Evolutionary conservation across 306 rosid genomes (phyloP).

Genomic region (Malus orientalis): DNA sequence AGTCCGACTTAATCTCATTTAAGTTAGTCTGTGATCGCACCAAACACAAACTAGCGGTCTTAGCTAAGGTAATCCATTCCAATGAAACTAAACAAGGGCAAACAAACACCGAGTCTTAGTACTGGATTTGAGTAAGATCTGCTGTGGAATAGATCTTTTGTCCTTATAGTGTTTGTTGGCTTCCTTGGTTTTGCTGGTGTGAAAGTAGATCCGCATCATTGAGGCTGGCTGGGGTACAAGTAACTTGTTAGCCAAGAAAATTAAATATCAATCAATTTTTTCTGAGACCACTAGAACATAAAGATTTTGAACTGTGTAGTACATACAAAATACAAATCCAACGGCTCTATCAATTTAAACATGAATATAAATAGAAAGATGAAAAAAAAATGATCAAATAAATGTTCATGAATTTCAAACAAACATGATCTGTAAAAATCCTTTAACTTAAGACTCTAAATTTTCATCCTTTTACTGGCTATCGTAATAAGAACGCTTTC

Average conservation of each 20-base stretch:
- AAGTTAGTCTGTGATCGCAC: too few species aligned
- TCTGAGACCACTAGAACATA: neutral
- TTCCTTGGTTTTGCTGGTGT: too few species aligned
- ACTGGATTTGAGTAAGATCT: too few species aligned
- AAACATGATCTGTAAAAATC: neutral
- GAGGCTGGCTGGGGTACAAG: neutral
- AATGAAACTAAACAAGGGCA: too few species aligned
- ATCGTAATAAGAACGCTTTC: neutral
- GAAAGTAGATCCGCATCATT: too few species aligned
- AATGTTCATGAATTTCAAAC: neutral
- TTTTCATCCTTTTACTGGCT: neutral
- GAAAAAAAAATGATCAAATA: neutral
- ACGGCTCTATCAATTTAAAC: neutral
- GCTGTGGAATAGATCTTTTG: too few species aligned
- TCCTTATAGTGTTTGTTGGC: too few species aligned
- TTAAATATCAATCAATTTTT: neutral
- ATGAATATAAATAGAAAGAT: neutral
- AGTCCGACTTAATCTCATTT: too few species aligned
- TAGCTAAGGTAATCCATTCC: too few species aligned
- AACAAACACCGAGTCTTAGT: too few species aligned
- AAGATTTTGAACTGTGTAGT: neutral
- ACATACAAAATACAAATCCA: neutral
- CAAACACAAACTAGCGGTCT: rapidly evolving
- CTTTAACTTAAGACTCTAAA: neutral
- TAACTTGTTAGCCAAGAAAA: neutral